Percentiles rank a stretch among this genome's conserved stretches.
Conservation (phyloP, 306 rosid genomes). For the Quercus mongolica region DNA sequence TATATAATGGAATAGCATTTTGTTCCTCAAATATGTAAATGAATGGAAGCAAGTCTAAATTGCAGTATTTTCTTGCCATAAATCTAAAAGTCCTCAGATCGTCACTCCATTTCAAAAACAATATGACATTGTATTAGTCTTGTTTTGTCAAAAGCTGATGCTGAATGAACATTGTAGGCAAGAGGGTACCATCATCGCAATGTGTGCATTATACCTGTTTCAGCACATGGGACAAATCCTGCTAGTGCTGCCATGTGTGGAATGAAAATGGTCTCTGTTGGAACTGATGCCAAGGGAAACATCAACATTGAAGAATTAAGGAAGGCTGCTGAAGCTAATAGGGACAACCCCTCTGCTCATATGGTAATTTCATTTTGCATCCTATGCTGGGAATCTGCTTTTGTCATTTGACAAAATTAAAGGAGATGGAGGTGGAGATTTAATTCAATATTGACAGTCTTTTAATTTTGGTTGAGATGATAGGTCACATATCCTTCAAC, state of each 20-base stretch:
- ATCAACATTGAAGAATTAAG: conserved; percentile 84
- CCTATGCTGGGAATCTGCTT: conserved; percentile 4
- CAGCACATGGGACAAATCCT: conserved; percentile 98
- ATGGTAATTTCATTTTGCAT: conserved; percentile 57
- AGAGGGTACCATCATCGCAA: conserved; percentile 93
- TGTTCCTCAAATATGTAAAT: background rate
- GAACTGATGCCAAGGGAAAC: conserved; percentile 99
- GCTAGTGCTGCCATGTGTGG: conserved; percentile 99
- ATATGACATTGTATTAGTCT: conserved; percentile 1
- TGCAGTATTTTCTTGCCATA: conserved; percentile 6
- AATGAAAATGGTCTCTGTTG: conserved; percentile 93
- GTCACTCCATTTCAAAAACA: background rate
- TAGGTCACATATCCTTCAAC: conserved; percentile 99
- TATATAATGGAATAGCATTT: background rate
- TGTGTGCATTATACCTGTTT: conserved; percentile 95
- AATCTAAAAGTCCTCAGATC: conserved; percentile 8
- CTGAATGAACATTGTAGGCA: conserved; percentile 52
- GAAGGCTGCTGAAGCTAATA: conserved; percentile 88
- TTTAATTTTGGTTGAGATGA: conserved; percentile 36
- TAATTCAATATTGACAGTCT: background rate
- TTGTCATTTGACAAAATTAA: background rate
- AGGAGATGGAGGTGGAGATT: conserved; percentile 1
- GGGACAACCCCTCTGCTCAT: conserved; percentile 78
- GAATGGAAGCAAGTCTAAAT: background rate
- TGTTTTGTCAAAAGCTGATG: background rate